These are phyloP conservation scores for Medicago ruthenica DNA, from an alignment of 306 rosid species.

Conservation along the genomic window DNA sequence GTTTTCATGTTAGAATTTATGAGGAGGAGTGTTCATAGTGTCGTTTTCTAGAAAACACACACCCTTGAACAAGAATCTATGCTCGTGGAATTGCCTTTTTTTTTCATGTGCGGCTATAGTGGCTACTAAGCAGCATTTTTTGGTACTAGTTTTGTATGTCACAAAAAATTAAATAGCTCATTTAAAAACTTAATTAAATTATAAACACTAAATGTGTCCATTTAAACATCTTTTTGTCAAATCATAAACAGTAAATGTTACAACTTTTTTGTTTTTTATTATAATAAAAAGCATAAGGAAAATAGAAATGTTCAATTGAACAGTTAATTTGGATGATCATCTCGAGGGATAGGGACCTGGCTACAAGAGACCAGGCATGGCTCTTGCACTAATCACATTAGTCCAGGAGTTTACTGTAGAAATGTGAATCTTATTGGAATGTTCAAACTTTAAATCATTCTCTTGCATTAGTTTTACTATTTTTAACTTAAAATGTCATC, in stretches of 20 bases:
- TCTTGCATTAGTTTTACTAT: not conserved
- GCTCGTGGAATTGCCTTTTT: slow-evolving; percentile 49
- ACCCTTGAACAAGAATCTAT: slow-evolving; percentile 49
- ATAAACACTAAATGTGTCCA: not conserved
- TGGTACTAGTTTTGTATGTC: slow-evolving; percentile 19
- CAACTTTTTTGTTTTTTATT: not conserved
- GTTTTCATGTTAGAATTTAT: slow-evolving; percentile 34
- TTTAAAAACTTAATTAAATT: slow-evolving; percentile 4
- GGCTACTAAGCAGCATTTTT: slow-evolving; percentile 41
- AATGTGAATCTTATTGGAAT: slow-evolving; percentile 43
- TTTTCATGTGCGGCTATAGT: slow-evolving; percentile 58
- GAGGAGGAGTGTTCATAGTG: slow-evolving; percentile 15
- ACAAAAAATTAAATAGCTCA: not conserved
- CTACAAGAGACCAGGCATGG: slow-evolving; percentile 45
- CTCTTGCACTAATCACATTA: slow-evolving; percentile 38
- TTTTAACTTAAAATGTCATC: slow-evolving; percentile 18
- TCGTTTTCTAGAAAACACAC: slow-evolving; percentile 47
- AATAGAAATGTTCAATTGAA: slow-evolving; percentile 33
- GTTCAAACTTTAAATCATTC: slow-evolving; percentile 45
- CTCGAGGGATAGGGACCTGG: slow-evolving; percentile 54
- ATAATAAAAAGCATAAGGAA: not conserved
- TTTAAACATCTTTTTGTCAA: slow-evolving; percentile 37
- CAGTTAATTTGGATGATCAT: slow-evolving; percentile 39
- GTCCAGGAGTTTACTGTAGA: slow-evolving; percentile 48
- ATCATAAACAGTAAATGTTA: slow-evolving; percentile 43